Conservation (phyloP, 768 basidiomycete genomes). For the Suillus paluster region DNA sequence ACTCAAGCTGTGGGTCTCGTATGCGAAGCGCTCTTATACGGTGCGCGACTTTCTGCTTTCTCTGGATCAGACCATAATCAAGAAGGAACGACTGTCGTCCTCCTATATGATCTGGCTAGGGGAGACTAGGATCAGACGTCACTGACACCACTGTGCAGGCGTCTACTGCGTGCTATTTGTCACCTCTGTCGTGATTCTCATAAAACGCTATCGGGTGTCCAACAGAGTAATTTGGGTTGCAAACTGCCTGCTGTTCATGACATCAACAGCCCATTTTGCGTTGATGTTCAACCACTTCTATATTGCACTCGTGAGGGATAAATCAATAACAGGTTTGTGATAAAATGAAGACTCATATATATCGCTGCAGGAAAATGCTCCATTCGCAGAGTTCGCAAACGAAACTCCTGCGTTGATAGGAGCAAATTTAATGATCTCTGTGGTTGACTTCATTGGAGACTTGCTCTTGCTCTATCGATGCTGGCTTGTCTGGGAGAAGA, state of each 20-base stretch:
- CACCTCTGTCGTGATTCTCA: constrained; percentile 16
- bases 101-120: too few relatives aligned
- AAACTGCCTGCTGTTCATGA: constrained; percentile 21
- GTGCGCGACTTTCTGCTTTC: constrained; percentile 13
- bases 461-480: constrained; percentile 37
- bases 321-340: neutral
- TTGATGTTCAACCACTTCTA: constrained; percentile 30
- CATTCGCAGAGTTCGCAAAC: constrained; percentile 21
- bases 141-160: neutral
- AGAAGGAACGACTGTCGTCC: too few relatives aligned
- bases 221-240: constrained; percentile 12
- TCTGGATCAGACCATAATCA: too few relatives aligned
- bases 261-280: constrained; percentile 19
- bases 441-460: constrained; percentile 29
- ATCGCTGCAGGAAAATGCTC: constrained; percentile 14
- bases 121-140: neutral
- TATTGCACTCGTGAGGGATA: constrained; percentile 22
- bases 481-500: constrained; percentile 36
- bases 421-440: constrained; percentile 30
- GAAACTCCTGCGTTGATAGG: constrained; percentile 24
- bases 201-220: constrained; percentile 9
- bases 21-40: constrained; percentile 30
- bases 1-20: constrained; percentile 22
- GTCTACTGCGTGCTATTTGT: constrained; percentile 22
- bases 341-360: neutral